These are phyloP conservation scores for Yarrowia hollandica DNA, from an alignment of 805 yeast species.

Conservation along the genomic window DNA sequence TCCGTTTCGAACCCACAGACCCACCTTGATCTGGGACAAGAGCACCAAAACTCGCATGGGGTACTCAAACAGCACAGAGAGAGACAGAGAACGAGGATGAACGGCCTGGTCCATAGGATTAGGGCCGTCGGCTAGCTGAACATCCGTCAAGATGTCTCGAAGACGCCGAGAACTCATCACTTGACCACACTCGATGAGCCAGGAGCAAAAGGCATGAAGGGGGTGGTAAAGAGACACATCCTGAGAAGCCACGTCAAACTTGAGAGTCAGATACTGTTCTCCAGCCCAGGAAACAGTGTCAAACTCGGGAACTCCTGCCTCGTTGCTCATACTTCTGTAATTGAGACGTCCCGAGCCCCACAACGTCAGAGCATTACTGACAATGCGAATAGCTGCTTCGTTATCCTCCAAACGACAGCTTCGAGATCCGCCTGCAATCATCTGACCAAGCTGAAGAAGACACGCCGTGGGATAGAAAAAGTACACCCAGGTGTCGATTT, in stretches of 20 bases:
- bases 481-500: slow-evolving; percentile 75
- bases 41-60: slow-evolving; percentile 76
- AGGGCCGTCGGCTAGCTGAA: slow-evolving; percentile 2
- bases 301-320: slow-evolving; percentile 33
- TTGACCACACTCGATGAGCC: slow-evolving; percentile 59
- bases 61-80: slow-evolving; percentile 56
- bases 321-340: slow-evolving; percentile 34
- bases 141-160: slow-evolving; percentile 33
- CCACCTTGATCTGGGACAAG: slow-evolving; percentile 80
- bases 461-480: slow-evolving; percentile 70
- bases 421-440: slow-evolving; percentile 41
- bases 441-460: slow-evolving; percentile 51
- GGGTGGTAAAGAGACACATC: slow-evolving; percentile 77
- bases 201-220: slow-evolving; percentile 67
- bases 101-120: background rate
- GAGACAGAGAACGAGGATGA: slow-evolving; percentile 13
- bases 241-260: slow-evolving; percentile 48
- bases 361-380: slow-evolving; percentile 34
- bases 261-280: slow-evolving; percentile 40
- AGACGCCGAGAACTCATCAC: slow-evolving; percentile 35
- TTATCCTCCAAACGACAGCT: slow-evolving; percentile 32
- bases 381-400: slow-evolving; percentile 34
- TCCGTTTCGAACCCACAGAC: slow-evolving; percentile 95
- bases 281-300: slow-evolving; percentile 28
- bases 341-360: slow-evolving; percentile 38